Conservation (phyloP, 2,329 filamentous ascomycete genomes). For the Davidsoniella neocaledoniae region DNA sequence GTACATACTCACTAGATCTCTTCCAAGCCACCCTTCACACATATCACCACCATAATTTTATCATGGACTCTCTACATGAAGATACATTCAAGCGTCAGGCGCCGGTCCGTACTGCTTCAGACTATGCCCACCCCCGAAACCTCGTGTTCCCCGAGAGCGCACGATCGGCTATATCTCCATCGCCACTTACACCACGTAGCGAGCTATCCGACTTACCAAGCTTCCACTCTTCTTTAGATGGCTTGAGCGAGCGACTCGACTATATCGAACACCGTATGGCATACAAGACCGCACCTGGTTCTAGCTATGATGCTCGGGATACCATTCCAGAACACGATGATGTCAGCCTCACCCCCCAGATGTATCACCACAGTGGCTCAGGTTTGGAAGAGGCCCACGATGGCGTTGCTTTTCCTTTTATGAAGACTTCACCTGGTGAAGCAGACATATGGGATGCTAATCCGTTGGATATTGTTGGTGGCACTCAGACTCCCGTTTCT, state of each 20-base stretch:
- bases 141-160: not conserved
- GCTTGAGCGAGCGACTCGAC: not conserved
- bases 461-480: conserved; percentile 5
- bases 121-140: conserved; percentile 1
- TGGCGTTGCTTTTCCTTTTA: not conserved
- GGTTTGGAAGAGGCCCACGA: not conserved
- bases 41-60: not conserved
- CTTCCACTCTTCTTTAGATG: not conserved
- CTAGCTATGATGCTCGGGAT: conserved; percentile 1
- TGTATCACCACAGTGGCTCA: not conserved
- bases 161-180: not conserved
- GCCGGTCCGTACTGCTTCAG: conserved; percentile 4
- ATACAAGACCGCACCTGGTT: not conserved
- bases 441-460: conserved; percentile 11
- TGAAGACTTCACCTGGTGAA: not conserved
- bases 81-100: conserved; percentile 10
- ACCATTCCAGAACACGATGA: not conserved
- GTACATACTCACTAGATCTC: no score
- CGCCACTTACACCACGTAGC: conserved; percentile 4
- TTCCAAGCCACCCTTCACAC: no score
- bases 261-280: conserved; percentile 5
- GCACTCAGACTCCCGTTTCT: not conserved
- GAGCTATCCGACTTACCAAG: conserved; percentile 2
- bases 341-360: not conserved
- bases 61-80: conserved; percentile 10